Base-by-base conservation (phyloP, 1,139 yeast genomes). In the Protomyces inouyei region DNA sequence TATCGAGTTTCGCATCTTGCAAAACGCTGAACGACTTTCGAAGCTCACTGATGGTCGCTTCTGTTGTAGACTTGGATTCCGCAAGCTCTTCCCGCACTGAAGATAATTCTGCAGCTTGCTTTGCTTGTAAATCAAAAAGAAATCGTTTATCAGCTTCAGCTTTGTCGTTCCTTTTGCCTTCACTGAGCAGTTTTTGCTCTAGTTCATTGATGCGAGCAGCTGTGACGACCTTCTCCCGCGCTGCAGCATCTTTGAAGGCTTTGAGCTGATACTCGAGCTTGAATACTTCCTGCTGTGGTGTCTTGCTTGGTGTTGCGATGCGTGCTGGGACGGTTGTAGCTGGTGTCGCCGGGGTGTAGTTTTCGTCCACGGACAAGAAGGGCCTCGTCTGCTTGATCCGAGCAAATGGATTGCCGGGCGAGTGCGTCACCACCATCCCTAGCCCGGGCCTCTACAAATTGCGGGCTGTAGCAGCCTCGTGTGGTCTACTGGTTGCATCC, bases 111-210 rank as follows among this genome's bases (percentile, higher is more conserved):
- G 71, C 70, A 0, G 74, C 69, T 8, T 76, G 68, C 63, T 74
- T 75, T 38, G 73, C 73, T 63, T 78, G 77, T 53, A 76, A 75
- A n/a, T 79, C 78, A 66, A 76, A 79, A 46, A 82, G 71, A 67
- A 76, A 76, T 43, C 74, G 71, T 64, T 78, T 79, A 61, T 80
- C 81, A 1, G 77, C 70, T 12, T 78, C 75, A 0, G 75, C 69
- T 2, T 74, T 67, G 46, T 75, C 74, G 16, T 52, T 37, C 38
- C 60, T 63, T 52, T 53, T 60, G 40, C 52, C 25, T 36, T 53
- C 57, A n/a, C 25, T 40, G 16, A 60, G 43, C 32, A 59, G 23
- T 14, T 37, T 46, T 32, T 51, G 63, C 57, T 59, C 63, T 23
- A 59, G 25, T 18, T 59, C 63, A 2, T 59, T 51, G 6, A 59